Percentiles rank a stretch among this genome's conserved stretches.
These are phyloP conservation scores for Senna siamea DNA, from an alignment of 306 rosid species.

Conservation along the genomic window DNA sequence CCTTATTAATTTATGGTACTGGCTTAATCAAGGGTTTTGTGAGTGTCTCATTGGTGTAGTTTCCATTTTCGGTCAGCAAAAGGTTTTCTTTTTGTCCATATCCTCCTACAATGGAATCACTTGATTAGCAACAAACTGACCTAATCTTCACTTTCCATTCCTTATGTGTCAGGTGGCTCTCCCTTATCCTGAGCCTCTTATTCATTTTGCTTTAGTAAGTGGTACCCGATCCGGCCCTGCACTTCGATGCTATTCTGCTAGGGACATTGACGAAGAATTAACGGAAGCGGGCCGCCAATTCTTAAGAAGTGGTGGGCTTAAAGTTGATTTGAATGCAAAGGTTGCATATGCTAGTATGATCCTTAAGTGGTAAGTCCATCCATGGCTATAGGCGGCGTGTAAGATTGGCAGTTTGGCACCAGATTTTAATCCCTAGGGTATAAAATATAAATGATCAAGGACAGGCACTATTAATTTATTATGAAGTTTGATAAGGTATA, in stretches of 20 bases:
- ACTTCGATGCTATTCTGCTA: slow-evolving; percentile 80
- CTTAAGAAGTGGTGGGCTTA: slow-evolving; percentile 70
- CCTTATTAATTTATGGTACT: background rate
- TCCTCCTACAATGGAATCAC: slow-evolving; percentile 2
- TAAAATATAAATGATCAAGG: too few relatives aligned
- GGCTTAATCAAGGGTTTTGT: background rate
- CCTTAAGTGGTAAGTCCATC: slow-evolving; percentile 79
- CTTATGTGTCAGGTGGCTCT: slow-evolving; percentile 66
- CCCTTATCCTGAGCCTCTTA: slow-evolving; percentile 85
- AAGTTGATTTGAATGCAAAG: slow-evolving; percentile 57
- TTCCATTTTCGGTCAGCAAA: background rate
- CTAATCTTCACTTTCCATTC: slow-evolving; percentile 27
- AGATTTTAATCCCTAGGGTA: too few relatives aligned
- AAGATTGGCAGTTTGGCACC: too few relatives aligned
- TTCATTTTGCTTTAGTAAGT: slow-evolving; percentile 77
- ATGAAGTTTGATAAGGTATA: background rate
- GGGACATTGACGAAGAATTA: slow-evolving; percentile 72
- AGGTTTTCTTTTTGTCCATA: background rate
- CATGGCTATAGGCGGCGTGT: too few relatives aligned
- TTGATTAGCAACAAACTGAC: background rate
- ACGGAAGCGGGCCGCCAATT: slow-evolving; percentile 71
- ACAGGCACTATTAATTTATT: background rate
- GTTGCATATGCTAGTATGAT: slow-evolving; percentile 62
- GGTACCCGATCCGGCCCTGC: slow-evolving; percentile 87
- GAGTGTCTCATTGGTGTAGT: too few relatives aligned